Conservation (phyloP, 2,329 filamentous ascomycete genomes). For the Coleophoma crateriformis region DNA sequence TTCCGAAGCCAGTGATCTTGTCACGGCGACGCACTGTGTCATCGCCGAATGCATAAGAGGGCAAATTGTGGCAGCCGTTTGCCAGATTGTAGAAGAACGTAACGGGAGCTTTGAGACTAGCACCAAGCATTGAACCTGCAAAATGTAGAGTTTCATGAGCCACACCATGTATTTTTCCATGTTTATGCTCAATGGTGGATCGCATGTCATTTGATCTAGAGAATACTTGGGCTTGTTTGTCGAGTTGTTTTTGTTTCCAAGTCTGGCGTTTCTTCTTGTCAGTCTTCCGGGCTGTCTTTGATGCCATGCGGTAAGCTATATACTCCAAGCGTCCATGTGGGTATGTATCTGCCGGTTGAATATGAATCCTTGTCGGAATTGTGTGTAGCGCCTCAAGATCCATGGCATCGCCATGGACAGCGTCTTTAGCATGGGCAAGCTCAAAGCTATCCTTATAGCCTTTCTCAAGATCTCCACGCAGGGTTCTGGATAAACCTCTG, state of each 20-base stretch:
- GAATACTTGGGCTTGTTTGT: not conserved
- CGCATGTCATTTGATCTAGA: not conserved
- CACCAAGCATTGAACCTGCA: slow-evolving; percentile 7
- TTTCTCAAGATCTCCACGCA: slow-evolving; percentile 2
- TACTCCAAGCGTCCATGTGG: slow-evolving; percentile 11
- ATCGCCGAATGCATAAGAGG: slow-evolving; percentile 60
- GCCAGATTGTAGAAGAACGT: slow-evolving; percentile 55
- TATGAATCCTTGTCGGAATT: slow-evolving; percentile 7
- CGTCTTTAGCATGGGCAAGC: not conserved
- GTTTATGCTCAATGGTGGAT: slow-evolving; percentile 5
- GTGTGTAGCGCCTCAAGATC: slow-evolving; percentile 2
- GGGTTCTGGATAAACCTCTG: slow-evolving; percentile 6
- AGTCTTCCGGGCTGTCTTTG: slow-evolving; percentile 5
- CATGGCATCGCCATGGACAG: not conserved
- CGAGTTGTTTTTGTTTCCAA: not conserved
- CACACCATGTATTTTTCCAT: slow-evolving; percentile 12
- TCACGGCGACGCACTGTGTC: slow-evolving; percentile 51
- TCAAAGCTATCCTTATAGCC: not conserved
- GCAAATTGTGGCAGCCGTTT: slow-evolving; percentile 66
- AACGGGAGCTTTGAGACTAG: slow-evolving; percentile 14
- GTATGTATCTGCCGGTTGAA: slow-evolving; percentile 9
- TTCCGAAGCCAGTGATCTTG: slow-evolving; percentile 59
- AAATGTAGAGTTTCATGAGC: slow-evolving; percentile 14
- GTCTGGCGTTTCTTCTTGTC: not conserved
- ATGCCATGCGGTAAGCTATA: slow-evolving; percentile 14